phyloP scores from a whole-genome alignment of 2,329 filamentous ascomycete species.

The Scopulariopsis brevicaulis region DNA sequence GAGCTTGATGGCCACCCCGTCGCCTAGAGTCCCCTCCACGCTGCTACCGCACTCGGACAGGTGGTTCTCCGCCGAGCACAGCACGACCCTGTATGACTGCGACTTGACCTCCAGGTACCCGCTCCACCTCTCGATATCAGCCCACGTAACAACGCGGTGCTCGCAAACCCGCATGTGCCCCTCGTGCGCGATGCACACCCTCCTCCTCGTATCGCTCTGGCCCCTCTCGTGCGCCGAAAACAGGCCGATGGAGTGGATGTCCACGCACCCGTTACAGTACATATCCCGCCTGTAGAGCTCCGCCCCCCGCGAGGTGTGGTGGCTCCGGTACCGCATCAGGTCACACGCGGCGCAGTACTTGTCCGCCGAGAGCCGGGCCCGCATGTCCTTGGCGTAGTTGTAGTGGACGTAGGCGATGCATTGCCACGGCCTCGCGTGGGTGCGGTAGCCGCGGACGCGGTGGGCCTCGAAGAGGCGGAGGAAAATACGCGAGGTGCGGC shows the following conservation, averaged over 20 bases:
- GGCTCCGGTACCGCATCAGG: background rate
- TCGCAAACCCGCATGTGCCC: conserved; percentile 2
- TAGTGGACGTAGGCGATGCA: background rate
- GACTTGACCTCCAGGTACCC: background rate
- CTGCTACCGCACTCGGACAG: background rate
- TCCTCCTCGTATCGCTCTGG: background rate
- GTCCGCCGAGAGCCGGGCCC: background rate
- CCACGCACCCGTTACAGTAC: background rate
- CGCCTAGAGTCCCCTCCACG: background rate
- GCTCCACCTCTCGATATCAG: background rate
- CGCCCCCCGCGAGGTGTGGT: background rate
- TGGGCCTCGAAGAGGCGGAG: conserved; percentile 1
- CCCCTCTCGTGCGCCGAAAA: background rate
- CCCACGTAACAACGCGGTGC: conserved; percentile 1
- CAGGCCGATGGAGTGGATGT: background rate
- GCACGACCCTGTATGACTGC: background rate
- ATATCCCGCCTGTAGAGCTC: background rate
- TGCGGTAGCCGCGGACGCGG: background rate
- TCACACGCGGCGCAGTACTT: conserved; percentile 1
- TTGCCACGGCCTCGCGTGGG: background rate
- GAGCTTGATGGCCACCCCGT: background rate
- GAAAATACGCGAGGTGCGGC: conserved; percentile 2
- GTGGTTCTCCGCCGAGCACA: background rate
- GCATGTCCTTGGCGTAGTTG: background rate
- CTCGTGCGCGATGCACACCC: conserved; percentile 4